A percentile compares a stretch with the other conserved stretches of the same genome.
Conservation (phyloP, 169 alveolate species). For the Perkinsus marinus region DNA sequence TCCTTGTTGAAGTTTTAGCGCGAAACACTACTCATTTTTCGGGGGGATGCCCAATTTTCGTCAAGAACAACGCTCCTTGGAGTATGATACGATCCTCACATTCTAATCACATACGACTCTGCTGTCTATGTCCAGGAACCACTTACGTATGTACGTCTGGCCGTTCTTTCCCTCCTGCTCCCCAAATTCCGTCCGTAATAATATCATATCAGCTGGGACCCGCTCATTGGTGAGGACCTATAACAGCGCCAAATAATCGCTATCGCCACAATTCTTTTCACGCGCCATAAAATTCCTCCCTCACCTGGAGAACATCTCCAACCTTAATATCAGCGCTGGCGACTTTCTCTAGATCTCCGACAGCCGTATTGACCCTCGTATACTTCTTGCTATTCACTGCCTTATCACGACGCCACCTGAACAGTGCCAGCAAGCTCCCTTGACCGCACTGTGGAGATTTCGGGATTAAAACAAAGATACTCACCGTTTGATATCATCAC, state of each 20-base stretch:
- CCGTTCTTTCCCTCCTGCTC: slow-evolving; percentile 35
- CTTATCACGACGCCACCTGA: slow-evolving; percentile 31
- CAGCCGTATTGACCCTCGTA: slow-evolving; percentile 8
- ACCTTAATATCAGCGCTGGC: slow-evolving; percentile 65
- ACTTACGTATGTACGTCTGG: background rate
- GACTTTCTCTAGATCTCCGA: slow-evolving; percentile 48
- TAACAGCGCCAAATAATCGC: no score
- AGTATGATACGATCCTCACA: slow-evolving; percentile 6
- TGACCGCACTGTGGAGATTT: background rate
- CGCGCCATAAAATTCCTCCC: slow-evolving; percentile 13
- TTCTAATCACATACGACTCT: background rate
- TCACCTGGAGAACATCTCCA: slow-evolving; percentile 77
- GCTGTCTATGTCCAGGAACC: background rate
- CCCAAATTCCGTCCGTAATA: slow-evolving; percentile 55
- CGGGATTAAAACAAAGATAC: slow-evolving; percentile 14
- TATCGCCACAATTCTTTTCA: background rate
- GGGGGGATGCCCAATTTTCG: no score
- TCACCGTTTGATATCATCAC: slow-evolving; percentile 77
- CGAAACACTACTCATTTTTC: no score
- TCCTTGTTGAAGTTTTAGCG: no score
- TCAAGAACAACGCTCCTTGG: no score
- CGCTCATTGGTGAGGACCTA: slow-evolving; percentile 61
- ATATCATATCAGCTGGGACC: slow-evolving; percentile 90
- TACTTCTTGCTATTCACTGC: slow-evolving; percentile 26
- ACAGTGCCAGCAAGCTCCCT: background rate